These are phyloP conservation scores for Pontederia crassipes DNA, from an alignment of 176 grass and related monocot genomes.

Conservation along the genomic window DNA sequence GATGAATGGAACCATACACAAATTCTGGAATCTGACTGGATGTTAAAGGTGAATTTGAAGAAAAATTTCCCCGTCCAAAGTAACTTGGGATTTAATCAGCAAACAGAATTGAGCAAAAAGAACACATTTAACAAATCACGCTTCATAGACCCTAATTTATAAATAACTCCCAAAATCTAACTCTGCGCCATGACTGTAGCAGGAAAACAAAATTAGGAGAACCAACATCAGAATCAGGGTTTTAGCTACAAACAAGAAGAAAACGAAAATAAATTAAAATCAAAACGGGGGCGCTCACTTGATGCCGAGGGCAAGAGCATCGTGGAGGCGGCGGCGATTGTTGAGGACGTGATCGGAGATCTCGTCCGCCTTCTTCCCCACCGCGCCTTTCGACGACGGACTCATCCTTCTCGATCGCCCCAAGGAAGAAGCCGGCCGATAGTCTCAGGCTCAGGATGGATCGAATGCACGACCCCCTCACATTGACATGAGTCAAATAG, in stretches of 20 bases:
- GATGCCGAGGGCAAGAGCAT: conserved; percentile 50
- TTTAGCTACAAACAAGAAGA: not conserved
- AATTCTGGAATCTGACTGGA: too few relatives aligned
- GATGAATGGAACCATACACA: too few relatives aligned
- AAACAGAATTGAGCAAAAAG: not conserved
- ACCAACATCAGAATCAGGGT: not conserved
- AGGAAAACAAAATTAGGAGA: not conserved
- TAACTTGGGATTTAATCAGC: not conserved
- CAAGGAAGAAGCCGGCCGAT: too few relatives aligned
- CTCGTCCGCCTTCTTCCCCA: conserved; percentile 23
- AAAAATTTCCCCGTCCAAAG: not conserved
- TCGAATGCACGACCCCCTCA: too few relatives aligned
- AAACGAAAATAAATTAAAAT: not conserved
- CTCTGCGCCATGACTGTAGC: too few relatives aligned
- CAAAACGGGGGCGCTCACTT: conserved; percentile 16
- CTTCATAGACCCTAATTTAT: not conserved
- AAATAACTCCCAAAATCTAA: not conserved
- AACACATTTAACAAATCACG: not conserved
- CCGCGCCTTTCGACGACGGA: not conserved
- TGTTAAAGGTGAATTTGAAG: too few relatives aligned
- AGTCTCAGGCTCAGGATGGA: too few relatives aligned
- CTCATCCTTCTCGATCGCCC: too few relatives aligned
- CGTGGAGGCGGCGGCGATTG: conserved; percentile 42
- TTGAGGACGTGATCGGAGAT: conserved; percentile 27
- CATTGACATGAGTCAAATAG: too few relatives aligned